A percentile compares a stretch with the other conserved stretches of the same genome.
phyloP scores from a whole-genome alignment of 75 land plant species.

The Pinus tabuliformis region DNA sequence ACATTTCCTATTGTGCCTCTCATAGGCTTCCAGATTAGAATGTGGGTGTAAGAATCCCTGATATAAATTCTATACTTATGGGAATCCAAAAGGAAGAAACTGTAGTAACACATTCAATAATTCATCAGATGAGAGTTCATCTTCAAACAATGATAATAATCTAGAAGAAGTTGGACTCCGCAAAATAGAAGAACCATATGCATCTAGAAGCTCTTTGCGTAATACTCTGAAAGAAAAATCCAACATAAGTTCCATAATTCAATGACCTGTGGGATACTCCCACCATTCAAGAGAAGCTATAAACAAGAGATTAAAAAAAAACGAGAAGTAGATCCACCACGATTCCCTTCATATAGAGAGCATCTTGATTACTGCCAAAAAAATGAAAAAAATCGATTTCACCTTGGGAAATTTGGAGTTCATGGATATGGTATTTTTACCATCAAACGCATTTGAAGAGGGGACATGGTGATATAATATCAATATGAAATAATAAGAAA shows the following conservation, averaged over 20 bases:
- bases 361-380: conserved; percentile 24
- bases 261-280: no score
- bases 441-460: conserved; percentile 73
- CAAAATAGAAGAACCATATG: no score
- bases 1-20: not conserved
- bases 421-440: conserved; percentile 98
- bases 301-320: no score
- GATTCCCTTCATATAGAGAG: no score
- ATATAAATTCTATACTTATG: no score
- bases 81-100: not conserved
- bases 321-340: no score
- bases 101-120: no score
- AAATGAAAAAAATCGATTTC: conserved; percentile 65
- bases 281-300: no score
- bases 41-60: no score
- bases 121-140: no score
- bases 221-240: not conserved
- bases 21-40: not conserved
- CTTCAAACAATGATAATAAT: no score
- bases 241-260: not conserved
- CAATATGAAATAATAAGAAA: conserved; percentile 23
- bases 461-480: conserved; percentile 78
- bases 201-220: not conserved
- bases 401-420: conserved; percentile 87
- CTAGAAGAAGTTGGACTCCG: no score